Base-by-base conservation (phyloP, 108 stramenopile species). In the Skeletonema costatum region DNA sequence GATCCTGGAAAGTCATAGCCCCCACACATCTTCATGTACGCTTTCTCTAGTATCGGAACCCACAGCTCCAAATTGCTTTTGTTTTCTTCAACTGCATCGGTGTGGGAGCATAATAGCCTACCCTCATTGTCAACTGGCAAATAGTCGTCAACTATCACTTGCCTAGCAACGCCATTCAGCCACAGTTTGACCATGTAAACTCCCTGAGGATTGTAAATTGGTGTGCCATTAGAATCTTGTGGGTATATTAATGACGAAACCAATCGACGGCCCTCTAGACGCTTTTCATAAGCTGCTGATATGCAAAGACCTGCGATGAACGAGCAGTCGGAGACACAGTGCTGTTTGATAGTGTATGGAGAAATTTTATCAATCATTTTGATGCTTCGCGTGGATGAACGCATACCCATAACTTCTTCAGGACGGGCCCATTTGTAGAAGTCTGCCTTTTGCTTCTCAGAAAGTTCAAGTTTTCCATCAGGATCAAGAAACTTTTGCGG, bases 1-100 rank as follows among this genome's bases (percentile, higher is more conserved):
- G 91, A 92, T 16, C 98, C 98, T 5, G 97, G 95, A 81, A 98
- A 98, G 61, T 93, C 87, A 74, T 97, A 98, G 17, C 97, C 97
- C 4, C 92, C 93, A 73, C 84, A 89, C 3, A 98, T 78, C 67
- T 98, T 98, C 86, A 97, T 87, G 76, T 92, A 97, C 3, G 98
- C 98, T 82, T 98, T 98, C 92, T 98, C 98, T 11, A 98, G 78
- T 64, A 98, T 87, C 31, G 90, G 72, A 9, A 96, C 96, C 94
- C 96, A 98, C 4, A 97, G 74, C 84, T 98, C 98, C 29, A 92
- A 77, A 39, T 35, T 64, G 17, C 65, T 53, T 11, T 70, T 66
- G 51, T 46, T 61, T 4, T 71, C 59, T 10, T 16, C 38, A 35
- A 71, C 50, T 17, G 58, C 56, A 14, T 60, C 69, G 0, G 89